Percentiles rank a stretch among this genome's conserved stretches.
Evolutionary conservation across 441 rosid species (phyloP).

Genomic region (Gossypium lobatum): DNA sequence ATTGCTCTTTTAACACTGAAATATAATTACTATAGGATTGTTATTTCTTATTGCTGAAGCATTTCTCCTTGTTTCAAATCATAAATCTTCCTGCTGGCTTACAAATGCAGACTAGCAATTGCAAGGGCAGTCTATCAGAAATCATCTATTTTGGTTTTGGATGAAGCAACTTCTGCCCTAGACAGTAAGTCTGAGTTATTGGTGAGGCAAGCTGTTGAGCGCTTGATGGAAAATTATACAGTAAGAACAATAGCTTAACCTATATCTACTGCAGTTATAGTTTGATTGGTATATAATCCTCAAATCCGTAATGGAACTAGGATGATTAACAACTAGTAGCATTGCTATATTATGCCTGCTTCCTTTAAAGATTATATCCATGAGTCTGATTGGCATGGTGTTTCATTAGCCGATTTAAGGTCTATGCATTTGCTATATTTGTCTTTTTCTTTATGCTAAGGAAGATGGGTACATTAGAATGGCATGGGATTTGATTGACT

Average conservation of each 20-base stretch:
- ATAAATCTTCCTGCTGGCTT: not conserved
- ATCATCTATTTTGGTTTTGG: slow-evolving; percentile 71
- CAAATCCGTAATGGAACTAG: not conserved
- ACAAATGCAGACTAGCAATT: slow-evolving; percentile 61
- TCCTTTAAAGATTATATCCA: not conserved
- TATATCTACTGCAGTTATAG: not conserved
- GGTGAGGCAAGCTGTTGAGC: slow-evolving; percentile 76
- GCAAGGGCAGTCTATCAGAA: slow-evolving; percentile 87
- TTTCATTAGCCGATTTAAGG: not conserved
- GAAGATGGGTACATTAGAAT: not conserved
- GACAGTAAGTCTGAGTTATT: slow-evolving; percentile 80
- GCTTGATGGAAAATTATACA: slow-evolving; percentile 69
- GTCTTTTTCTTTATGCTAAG: not conserved
- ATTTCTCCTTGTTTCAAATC: not conserved
- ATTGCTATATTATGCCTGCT: not conserved
- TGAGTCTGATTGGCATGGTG: not conserved
- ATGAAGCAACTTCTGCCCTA: slow-evolving; percentile 94
- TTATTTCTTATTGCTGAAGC: slow-evolving; percentile 12
- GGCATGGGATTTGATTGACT: not conserved
- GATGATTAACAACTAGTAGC: not conserved
- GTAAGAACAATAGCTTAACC: slow-evolving; percentile 34
- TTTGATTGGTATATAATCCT: not conserved
- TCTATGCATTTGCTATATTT: not conserved
- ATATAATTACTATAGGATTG: not conserved
- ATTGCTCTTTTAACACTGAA: not conserved